These are phyloP conservation scores for Cyberlindnera euphorbiae DNA, from an alignment of 805 yeast genomes.

Conservation along the genomic window DNA sequence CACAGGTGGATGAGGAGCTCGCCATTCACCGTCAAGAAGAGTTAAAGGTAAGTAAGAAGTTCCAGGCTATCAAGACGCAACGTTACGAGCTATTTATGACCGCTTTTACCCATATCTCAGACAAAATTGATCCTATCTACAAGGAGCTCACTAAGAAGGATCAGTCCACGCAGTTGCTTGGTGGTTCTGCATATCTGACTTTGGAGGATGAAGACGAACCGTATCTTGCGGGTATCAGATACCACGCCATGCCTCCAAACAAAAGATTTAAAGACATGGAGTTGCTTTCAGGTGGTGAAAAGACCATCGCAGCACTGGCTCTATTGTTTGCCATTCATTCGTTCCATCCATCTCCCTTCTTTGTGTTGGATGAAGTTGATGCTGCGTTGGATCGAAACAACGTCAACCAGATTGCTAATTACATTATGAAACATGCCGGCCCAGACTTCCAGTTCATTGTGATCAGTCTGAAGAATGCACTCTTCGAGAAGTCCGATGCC, in stretches of 20 bases:
- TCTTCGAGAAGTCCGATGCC: slow-evolving; percentile 86
- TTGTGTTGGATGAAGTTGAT: slow-evolving; percentile 95
- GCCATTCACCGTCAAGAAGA: slow-evolving; percentile 58
- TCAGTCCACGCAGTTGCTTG: slow-evolving; percentile 58
- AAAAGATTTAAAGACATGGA: slow-evolving; percentile 92
- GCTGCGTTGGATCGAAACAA: slow-evolving; percentile 93
- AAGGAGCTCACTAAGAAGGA: slow-evolving; percentile 69
- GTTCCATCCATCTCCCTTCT: slow-evolving; percentile 90
- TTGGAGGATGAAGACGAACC: slow-evolving; percentile 90
- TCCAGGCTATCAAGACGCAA: slow-evolving; percentile 51
- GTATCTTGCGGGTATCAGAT: slow-evolving; percentile 73
- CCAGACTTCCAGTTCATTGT: slow-evolving; percentile 87
- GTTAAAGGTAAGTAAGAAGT: slow-evolving; percentile 45
- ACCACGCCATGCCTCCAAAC: slow-evolving; percentile 95
- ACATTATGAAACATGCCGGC: slow-evolving; percentile 69
- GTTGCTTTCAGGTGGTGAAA: slow-evolving; percentile 91
- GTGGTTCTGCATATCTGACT: slow-evolving; percentile 90
- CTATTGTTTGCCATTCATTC: slow-evolving; percentile 87
- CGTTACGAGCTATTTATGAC: slow-evolving; percentile 62
- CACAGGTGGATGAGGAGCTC: slow-evolving; percentile 61
- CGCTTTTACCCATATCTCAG: slow-evolving; percentile 75
- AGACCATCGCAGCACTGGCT: slow-evolving; percentile 94
- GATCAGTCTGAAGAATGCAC: slow-evolving; percentile 79
- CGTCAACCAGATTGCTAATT: slow-evolving; percentile 81
- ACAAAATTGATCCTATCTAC: slow-evolving; percentile 68